Evolutionary conservation across 441 rosid species (phyloP).

Genomic region (Populus hybrid): DNA sequence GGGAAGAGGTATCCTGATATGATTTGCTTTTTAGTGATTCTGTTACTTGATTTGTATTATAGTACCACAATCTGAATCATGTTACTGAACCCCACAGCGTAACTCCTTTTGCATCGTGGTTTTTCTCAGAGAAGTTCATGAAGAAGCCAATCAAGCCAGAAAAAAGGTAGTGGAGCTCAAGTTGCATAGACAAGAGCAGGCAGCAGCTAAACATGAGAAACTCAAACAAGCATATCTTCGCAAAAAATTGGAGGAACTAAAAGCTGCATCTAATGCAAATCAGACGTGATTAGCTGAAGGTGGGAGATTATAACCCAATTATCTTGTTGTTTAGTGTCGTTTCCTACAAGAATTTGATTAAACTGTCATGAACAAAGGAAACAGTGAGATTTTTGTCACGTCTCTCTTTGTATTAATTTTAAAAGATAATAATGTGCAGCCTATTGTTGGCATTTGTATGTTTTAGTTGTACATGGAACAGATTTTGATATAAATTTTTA

Average conservation of each 20-base stretch:
- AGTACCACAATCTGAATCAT: neutral
- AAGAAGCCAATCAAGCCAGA: constrained; percentile 82
- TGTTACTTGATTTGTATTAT: neutral
- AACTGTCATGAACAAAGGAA: neutral
- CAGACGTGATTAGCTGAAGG: constrained; percentile 22
- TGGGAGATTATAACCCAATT: neutral
- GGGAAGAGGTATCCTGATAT: neutral
- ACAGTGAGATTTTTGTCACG: neutral
- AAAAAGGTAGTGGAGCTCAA: constrained; percentile 69
- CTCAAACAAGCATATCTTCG: constrained; percentile 77
- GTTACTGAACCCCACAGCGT: neutral
- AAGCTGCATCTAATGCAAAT: constrained; percentile 43
- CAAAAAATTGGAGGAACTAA: constrained; percentile 79
- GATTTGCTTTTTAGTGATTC: neutral
- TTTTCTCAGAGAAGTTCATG: constrained; percentile 75
- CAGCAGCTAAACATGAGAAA: constrained; percentile 69
- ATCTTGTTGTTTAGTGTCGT: neutral
- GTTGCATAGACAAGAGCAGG: constrained; percentile 69
- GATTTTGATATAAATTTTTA: neutral
- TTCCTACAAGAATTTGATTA: neutral
- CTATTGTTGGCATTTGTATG: neutral
- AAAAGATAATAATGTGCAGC: neutral
- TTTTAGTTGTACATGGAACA: constrained; percentile 5
- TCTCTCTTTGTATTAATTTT: neutral
- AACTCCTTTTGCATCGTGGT: neutral